Evolutionary conservation across 495 filamentous ascomycete genomes (phyloP).

Genomic region (Penicillium verhagenii): DNA sequence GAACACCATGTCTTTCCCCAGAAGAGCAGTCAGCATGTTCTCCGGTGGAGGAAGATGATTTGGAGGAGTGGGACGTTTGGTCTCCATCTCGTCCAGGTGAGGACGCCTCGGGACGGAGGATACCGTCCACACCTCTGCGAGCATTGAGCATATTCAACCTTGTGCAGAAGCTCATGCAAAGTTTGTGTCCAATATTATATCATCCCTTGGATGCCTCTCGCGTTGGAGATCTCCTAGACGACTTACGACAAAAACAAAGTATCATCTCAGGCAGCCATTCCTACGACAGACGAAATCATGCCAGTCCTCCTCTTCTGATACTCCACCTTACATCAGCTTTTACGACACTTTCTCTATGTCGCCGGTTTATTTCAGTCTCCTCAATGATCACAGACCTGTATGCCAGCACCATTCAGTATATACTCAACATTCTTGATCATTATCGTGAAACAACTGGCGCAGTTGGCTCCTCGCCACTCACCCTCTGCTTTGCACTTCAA

Average conservation of each 20-base stretch:
- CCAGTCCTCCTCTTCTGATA: slow-evolving; percentile 18
- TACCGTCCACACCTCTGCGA: slow-evolving; percentile 10
- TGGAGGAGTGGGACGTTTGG: slow-evolving; percentile 29
- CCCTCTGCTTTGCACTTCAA: slow-evolving; percentile 21
- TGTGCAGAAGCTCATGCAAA: slow-evolving; percentile 11
- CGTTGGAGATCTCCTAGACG: neutral
- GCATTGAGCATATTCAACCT: slow-evolving; percentile 22
- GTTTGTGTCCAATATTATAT: slow-evolving; percentile 2
- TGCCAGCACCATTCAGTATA: slow-evolving; percentile 2
- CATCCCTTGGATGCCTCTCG: neutral
- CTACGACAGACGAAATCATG: neutral
- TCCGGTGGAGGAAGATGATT: slow-evolving; percentile 16
- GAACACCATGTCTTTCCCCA: slow-evolving; percentile 10
- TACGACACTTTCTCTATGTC: slow-evolving; percentile 12
- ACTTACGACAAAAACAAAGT: slow-evolving; percentile 3
- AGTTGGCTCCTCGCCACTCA: slow-evolving; percentile 14
- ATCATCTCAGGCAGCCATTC: slow-evolving; percentile 1
- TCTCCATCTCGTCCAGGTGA: neutral
- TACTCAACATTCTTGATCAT: slow-evolving; percentile 18
- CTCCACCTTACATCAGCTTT: slow-evolving; percentile 24
- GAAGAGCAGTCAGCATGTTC: slow-evolving; percentile 8
- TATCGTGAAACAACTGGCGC: slow-evolving; percentile 14
- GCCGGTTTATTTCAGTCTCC: neutral
- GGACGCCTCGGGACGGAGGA: neutral
- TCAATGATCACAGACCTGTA: slow-evolving; percentile 4